These are phyloP conservation scores for Spongiforma sp. DNA, from an alignment of 1,284 basidiomycete species.

Conservation along the genomic window DNA sequence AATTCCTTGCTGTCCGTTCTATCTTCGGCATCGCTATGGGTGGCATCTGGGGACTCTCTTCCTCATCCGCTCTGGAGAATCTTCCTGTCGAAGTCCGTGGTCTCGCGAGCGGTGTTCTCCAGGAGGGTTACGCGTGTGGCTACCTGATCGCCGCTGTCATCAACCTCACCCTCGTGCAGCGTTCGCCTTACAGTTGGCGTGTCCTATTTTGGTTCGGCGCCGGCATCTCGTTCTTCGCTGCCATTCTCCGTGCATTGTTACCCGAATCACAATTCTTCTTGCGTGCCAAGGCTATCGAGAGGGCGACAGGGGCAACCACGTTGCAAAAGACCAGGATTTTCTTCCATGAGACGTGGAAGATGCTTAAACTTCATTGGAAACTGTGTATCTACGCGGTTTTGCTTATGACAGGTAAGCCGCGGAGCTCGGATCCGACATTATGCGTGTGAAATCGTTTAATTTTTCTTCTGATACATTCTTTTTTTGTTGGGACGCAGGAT, in stretches of 20 bases:
- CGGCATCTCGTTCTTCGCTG: slow-evolving; percentile 79
- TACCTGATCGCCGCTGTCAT: slow-evolving; percentile 72
- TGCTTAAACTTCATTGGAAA: slow-evolving; percentile 88
- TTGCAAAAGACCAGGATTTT: slow-evolving; percentile 73
- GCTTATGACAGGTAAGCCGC: slow-evolving; percentile 71
- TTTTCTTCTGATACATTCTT: neutral
- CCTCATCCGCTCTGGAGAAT: slow-evolving; percentile 86
- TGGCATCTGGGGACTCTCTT: slow-evolving; percentile 80
- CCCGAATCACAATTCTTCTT: slow-evolving; percentile 87
- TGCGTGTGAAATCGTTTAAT: neutral
- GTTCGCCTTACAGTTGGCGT: slow-evolving; percentile 58
- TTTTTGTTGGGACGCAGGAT: slow-evolving; percentile 55
- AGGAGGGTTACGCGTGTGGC: slow-evolving; percentile 80
- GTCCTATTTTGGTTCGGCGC: slow-evolving; percentile 71
- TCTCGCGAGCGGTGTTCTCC: slow-evolving; percentile 83
- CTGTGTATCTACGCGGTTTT: slow-evolving; percentile 85
- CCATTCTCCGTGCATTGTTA: slow-evolving; percentile 69
- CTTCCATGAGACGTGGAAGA: slow-evolving; percentile 69
- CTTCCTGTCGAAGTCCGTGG: slow-evolving; percentile 89
- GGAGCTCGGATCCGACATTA: neutral
- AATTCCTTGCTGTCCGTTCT: slow-evolving; percentile 77
- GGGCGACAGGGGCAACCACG: slow-evolving; percentile 44
- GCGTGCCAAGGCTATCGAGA: slow-evolving; percentile 58
- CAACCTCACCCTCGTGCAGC: slow-evolving; percentile 76
- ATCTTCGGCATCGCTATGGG: slow-evolving; percentile 92